A percentile compares a stretch with the other conserved stretches of the same genome.
These are phyloP conservation scores for Cephalotrichum gorgonifer DNA, from an alignment of 2,329 filamentous ascomycete genomes.

Conservation along the genomic window DNA sequence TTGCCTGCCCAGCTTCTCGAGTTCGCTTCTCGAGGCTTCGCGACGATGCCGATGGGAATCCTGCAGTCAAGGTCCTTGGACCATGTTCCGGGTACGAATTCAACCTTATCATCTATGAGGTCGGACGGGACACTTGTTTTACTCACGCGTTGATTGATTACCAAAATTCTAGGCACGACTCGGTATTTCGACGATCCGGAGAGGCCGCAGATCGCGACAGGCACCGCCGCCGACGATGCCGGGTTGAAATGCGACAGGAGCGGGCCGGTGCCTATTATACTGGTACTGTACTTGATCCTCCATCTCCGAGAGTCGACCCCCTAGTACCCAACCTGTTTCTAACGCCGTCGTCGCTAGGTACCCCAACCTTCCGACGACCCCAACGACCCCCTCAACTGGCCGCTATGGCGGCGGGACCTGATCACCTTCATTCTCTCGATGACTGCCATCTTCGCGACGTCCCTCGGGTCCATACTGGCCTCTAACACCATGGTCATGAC, in stretches of 20 bases:
- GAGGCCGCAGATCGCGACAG: conserved; percentile 30
- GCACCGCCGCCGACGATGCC: conserved; percentile 24
- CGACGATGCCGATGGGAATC: conserved; percentile 36
- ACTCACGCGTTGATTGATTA: no score
- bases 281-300: no score
- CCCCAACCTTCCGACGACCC: conserved; percentile 87
- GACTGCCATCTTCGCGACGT: conserved; percentile 72
- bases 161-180: conserved; percentile 39
- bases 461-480: conserved; percentile 76
- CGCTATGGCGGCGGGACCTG: conserved; percentile 72
- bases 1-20: no score
- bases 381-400: conserved; percentile 81
- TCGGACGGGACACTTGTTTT: no score
- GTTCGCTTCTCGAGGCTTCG: neutral
- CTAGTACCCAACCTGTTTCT: no score
- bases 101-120: no score
- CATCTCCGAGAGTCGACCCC: no score
- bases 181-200: conserved; percentile 53
- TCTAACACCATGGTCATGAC: conserved; percentile 76
- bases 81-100: conserved; percentile 63
- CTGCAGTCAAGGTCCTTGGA: conserved; percentile 56
- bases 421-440: conserved; percentile 72
- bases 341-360: conserved; percentile 25
- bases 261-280: conserved; percentile 59
- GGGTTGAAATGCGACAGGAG: conserved; percentile 63